Percentiles rank a stretch among this genome's conserved stretches.
Evolutionary conservation across 2,329 filamentous ascomycete genomes (phyloP).

Genomic region (Raffaelea deltoideospora): DNA sequence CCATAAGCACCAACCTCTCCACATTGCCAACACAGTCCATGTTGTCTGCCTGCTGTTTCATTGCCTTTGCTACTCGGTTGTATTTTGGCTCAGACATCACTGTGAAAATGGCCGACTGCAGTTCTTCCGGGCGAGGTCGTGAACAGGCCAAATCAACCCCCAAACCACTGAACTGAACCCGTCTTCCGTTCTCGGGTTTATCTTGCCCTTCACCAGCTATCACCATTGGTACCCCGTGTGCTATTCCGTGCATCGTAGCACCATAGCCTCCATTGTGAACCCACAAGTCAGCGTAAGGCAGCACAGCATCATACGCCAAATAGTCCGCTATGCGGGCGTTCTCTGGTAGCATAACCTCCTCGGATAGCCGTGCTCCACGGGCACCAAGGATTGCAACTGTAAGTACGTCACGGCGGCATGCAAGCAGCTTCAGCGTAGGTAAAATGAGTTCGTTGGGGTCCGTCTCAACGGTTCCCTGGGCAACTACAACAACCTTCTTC

Average conservation of each 20-base stretch:
- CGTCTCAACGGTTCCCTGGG: slow-evolving; percentile 24
- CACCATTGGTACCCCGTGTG: slow-evolving; percentile 24
- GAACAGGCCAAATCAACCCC: slow-evolving; percentile 17
- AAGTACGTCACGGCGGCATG: slow-evolving; percentile 12
- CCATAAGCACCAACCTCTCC: slow-evolving; percentile 8
- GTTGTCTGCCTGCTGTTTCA: slow-evolving; percentile 15
- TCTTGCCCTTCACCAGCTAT: slow-evolving; percentile 25
- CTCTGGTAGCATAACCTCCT: slow-evolving; percentile 7
- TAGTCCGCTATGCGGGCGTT: slow-evolving; percentile 22
- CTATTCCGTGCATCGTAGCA: slow-evolving; percentile 23
- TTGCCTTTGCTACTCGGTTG: slow-evolving; percentile 7
- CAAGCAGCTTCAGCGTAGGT: slow-evolving; percentile 20
- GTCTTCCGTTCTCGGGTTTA: slow-evolving; percentile 21
- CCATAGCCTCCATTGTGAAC: slow-evolving; percentile 26
- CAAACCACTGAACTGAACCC: slow-evolving; percentile 18
- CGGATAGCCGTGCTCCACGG: slow-evolving; percentile 15
- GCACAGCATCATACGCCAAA: slow-evolving; percentile 21
- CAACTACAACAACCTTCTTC: slow-evolving; percentile 21
- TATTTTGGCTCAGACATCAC: slow-evolving; percentile 15
- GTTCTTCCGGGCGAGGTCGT: slow-evolving; percentile 13
- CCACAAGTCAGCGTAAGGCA: slow-evolving; percentile 21
- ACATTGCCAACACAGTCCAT: slow-evolving; percentile 17
- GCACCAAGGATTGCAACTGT: slow-evolving; percentile 21
- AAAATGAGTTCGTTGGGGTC: slow-evolving; percentile 22
- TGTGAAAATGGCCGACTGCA: slow-evolving; percentile 14